Conservation (phyloP, 2,329 filamentous ascomycete genomes). For the Epicoccum sorghinum region DNA sequence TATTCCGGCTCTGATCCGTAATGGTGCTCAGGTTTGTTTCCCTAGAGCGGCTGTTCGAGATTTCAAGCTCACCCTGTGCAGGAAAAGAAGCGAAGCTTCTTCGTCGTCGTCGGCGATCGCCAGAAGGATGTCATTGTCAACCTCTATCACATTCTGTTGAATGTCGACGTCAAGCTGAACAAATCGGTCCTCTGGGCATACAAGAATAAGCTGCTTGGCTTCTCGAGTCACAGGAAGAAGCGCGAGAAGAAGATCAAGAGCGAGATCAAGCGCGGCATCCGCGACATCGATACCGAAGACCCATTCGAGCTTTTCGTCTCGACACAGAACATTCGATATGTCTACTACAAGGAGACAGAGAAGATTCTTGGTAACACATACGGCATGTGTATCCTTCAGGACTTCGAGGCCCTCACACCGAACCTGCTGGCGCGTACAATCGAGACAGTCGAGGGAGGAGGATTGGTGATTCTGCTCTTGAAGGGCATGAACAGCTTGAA, state of each 20-base stretch:
- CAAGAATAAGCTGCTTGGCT: slow-evolving; percentile 95
- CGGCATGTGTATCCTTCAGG: slow-evolving; percentile 97
- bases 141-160: slow-evolving; percentile 90
- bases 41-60: background rate
- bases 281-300: slow-evolving; percentile 91
- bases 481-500: slow-evolving; percentile 98
- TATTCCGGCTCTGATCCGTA: slow-evolving; percentile 50
- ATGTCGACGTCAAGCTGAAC: slow-evolving; percentile 88
- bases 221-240: slow-evolving; percentile 95
- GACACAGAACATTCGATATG: slow-evolving; percentile 96
- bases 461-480: slow-evolving; percentile 84
- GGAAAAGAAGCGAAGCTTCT: slow-evolving; percentile 98
- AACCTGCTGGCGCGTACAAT: slow-evolving; percentile 93
- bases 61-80: slow-evolving; percentile 33
- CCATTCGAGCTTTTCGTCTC: slow-evolving; percentile 97
- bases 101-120: slow-evolving; percentile 92
- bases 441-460: slow-evolving; percentile 96
- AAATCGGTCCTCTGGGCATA: slow-evolving; percentile 98
- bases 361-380: slow-evolving; percentile 98
- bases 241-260: slow-evolving; percentile 98
- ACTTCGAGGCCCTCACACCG: slow-evolving; percentile 97
- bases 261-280: slow-evolving; percentile 92
- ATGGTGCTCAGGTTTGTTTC: slow-evolving; percentile 44
- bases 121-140: slow-evolving; percentile 97
- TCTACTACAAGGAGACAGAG: slow-evolving; percentile 99